A percentile compares a stretch with the other conserved stretches of the same genome.
Conservation (phyloP, 1,139 yeast species). For the Candida glucosophila region DNA sequence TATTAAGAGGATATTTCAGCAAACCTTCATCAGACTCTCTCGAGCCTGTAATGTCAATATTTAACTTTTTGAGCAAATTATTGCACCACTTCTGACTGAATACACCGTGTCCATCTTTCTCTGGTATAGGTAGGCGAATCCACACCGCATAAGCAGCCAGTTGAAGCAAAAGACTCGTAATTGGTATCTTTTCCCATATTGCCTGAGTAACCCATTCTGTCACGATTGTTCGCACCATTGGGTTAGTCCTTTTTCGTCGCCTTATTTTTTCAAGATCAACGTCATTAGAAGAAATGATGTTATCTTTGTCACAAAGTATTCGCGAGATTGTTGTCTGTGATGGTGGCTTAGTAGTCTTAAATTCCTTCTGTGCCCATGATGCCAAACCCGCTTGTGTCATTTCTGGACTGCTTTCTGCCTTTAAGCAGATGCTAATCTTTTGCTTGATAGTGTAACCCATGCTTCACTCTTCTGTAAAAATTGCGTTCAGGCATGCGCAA, state of each 20-base stretch:
- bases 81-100: conserved; percentile 62
- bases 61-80: conserved; percentile 46
- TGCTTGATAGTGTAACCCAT: conserved; percentile 59
- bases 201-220: conserved; percentile 67
- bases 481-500: too few relatives aligned
- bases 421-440: conserved; percentile 57
- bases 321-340: conserved; percentile 64
- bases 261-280: conserved; percentile 48
- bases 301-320: conserved; percentile 49
- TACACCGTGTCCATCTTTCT: conserved; percentile 56
- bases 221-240: conserved; percentile 46
- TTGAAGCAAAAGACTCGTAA: conserved; percentile 55
- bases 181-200: conserved; percentile 59
- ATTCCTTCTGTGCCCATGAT: conserved; percentile 51
- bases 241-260: conserved; percentile 49
- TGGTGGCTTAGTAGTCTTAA: conserved; percentile 45
- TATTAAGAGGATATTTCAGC: conserved; percentile 33
- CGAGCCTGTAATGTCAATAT: conserved; percentile 41
- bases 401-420: conserved; percentile 56
- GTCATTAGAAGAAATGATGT: conserved; percentile 49
- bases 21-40: conserved; percentile 33
- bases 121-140: conserved; percentile 46
- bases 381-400: conserved; percentile 68
- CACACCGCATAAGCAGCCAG: conserved; percentile 59
- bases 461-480: not conserved